Evolutionary conservation across 2,329 filamentous ascomycete genomes (phyloP), one percentile per base, ranked within the genome.

Genomic region (Botrytis aclada): DNA sequence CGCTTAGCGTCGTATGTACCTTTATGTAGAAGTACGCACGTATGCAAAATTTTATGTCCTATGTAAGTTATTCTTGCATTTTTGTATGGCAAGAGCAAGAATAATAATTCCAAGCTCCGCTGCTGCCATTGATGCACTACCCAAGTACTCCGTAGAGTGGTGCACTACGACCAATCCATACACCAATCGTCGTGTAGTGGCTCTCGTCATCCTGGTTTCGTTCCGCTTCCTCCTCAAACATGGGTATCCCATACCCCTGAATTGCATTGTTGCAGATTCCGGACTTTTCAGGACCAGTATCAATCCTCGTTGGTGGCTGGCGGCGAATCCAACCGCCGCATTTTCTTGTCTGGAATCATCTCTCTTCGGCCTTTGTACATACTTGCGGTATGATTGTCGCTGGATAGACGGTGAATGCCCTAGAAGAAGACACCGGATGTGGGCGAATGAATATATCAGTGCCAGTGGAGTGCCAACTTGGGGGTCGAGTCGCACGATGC

Each of bases 141-240:
- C 47, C 7, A 14, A n/a, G 47, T 54, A 5, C 25, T 54, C 47
- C 47, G 16, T n/a, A 25, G 37, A 47, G 5, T 45, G 66, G 54
- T 58, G 56, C 67, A 25, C 67, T 71, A 47, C 62, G 45, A 74
- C 58, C 63, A 51, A 60, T 69, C 43, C 72, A 70, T 43, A 69
- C 66, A 70, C 67, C 70, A 47, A 64, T 67, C 62, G 47, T 65
- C 51, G 34, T 64, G 70, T 69, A 54, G 73, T 70, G 72, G 70
- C 73, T 71, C 73, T 74, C 69, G 73, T 45, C 43, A 75, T 73
- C 76, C 76, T 64, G 34, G 74, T 39, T 32, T 37, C 39, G 29
- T 63, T 60, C 47, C 56, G 45, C 60, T 61, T 56, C 69, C 69
- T 70, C 47, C 56, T 72, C 74, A 72, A 70, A 47, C 72, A 76